A percentile compares a stretch with the other conserved stretches of the same genome.
These are phyloP conservation scores for Annulohypoxylon nitens DNA, from an alignment of 495 filamentous ascomycete species.

Conservation along the genomic window DNA sequence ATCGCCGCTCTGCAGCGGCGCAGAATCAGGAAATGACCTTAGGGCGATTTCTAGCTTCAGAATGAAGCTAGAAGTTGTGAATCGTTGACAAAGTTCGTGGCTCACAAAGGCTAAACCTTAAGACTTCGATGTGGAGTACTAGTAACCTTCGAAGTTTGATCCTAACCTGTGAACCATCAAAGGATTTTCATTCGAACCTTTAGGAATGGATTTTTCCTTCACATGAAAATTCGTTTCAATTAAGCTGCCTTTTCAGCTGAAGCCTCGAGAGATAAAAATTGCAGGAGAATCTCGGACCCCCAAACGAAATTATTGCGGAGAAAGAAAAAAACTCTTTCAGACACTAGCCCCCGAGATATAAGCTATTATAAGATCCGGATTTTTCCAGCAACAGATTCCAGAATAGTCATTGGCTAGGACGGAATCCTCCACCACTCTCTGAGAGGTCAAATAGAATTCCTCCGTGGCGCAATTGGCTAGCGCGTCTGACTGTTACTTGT, in stretches of 20 bases:
- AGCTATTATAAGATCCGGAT: neutral
- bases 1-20: too few relatives aligned
- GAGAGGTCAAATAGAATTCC: neutral
- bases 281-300: too few relatives aligned
- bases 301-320: too few relatives aligned
- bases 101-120: neutral
- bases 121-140: neutral
- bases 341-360: neutral
- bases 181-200: neutral
- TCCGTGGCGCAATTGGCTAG: constrained; percentile 19
- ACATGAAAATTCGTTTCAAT: too few relatives aligned
- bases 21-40: too few relatives aligned
- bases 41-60: too few relatives aligned
- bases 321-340: neutral
- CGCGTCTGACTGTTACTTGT: constrained; percentile 17
- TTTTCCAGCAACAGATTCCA: neutral
- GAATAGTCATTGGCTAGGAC: neutral
- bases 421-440: neutral
- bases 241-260: too few relatives aligned
- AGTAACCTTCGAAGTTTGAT: neutral
- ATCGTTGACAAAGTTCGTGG: neutral
- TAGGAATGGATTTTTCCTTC: neutral
- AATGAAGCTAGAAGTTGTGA: neutral
- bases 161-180: neutral
- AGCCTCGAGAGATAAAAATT: too few relatives aligned